Evolutionary conservation across 2,329 filamentous ascomycete genomes (phyloP).

Genomic region (Trichoderma sp.): DNA sequence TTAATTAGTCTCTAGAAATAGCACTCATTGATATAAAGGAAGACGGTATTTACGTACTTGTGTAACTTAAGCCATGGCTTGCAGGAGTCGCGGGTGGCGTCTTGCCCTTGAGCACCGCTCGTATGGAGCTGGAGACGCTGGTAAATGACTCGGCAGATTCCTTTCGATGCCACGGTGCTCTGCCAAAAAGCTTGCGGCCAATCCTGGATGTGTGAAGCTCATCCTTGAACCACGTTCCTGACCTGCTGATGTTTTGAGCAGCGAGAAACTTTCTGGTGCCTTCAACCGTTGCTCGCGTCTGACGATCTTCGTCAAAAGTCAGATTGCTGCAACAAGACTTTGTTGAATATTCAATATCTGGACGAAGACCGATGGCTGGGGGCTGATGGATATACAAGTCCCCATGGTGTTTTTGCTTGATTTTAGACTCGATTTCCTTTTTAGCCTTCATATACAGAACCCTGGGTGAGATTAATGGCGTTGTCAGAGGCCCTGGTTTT

Average conservation of each 20-base stretch:
- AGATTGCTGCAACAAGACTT: not conserved
- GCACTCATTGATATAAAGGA: not conserved
- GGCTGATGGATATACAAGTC: not conserved
- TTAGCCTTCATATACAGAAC: slow-evolving; percentile 31
- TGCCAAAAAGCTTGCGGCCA: slow-evolving; percentile 45
- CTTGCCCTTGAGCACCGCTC: slow-evolving; percentile 42
- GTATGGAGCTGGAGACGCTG: slow-evolving; percentile 47
- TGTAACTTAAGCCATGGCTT: slow-evolving; percentile 24
- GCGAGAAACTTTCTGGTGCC: slow-evolving; percentile 27
- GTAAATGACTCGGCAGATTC: slow-evolving; percentile 41
- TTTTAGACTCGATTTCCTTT: slow-evolving; percentile 31
- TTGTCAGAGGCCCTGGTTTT: not conserved
- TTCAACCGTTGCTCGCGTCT: slow-evolving; percentile 23
- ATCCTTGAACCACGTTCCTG: slow-evolving; percentile 37
- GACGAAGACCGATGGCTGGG: not conserved
- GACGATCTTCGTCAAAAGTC: slow-evolving; percentile 23
- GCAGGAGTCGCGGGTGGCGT: slow-evolving; percentile 39
- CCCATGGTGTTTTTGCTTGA: slow-evolving; percentile 24
- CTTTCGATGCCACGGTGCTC: slow-evolving; percentile 45
- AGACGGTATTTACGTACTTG: slow-evolving; percentile 19
- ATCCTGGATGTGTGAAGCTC: slow-evolving; percentile 34
- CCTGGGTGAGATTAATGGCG: slow-evolving; percentile 3
- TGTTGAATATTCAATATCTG: not conserved
- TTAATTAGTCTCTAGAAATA: not conserved
- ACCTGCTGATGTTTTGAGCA: slow-evolving; percentile 30